A percentile compares a stretch with the other conserved stretches of the same genome.
phyloP scores from a whole-genome alignment of 768 basidiomycete species.

The Lactarius vividus region DNA sequence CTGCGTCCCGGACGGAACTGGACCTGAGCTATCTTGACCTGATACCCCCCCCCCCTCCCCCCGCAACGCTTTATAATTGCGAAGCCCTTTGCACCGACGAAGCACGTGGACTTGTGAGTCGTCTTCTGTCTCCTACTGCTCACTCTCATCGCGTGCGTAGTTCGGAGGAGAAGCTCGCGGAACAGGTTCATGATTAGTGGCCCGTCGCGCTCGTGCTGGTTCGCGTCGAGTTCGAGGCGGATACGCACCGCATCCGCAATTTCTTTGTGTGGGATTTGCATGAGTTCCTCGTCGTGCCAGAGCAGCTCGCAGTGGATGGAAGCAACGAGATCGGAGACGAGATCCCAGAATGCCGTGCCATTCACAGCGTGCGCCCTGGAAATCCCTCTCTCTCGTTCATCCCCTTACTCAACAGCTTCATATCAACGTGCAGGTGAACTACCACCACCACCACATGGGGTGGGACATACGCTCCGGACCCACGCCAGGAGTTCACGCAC shows the following conservation, averaged over 20 bases:
- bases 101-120: conserved; percentile 73
- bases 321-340: too few relatives aligned
- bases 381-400: not conserved
- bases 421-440: conserved; percentile 97
- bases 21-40: conserved; percentile 44
- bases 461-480: conserved; percentile 85
- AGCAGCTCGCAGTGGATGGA: too few relatives aligned
- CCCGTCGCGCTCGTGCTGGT: conserved; percentile 76
- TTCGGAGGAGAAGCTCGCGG: conserved; percentile 55
- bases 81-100: conserved; percentile 52
- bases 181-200: conserved; percentile 58
- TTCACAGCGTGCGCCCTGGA: conserved; percentile 58
- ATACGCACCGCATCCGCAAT: conserved; percentile 87
- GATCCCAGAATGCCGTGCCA: conserved; percentile 74
- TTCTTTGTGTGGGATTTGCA: conserved; percentile 95
- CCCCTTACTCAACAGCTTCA: conserved; percentile 36
- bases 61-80: conserved; percentile 69
- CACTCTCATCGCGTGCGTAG: conserved; percentile 33
- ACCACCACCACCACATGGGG: conserved; percentile 89
- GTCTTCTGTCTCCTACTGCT: conserved; percentile 23
- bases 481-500: conserved; percentile 79
- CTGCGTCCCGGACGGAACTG: conserved; percentile 46
- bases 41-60: conserved; percentile 68
- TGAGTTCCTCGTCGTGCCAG: conserved; percentile 79
- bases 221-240: conserved; percentile 91